These are phyloP conservation scores for Diplocarpon rosae DNA, from an alignment of 2,329 filamentous ascomycete genomes.

Conservation along the genomic window DNA sequence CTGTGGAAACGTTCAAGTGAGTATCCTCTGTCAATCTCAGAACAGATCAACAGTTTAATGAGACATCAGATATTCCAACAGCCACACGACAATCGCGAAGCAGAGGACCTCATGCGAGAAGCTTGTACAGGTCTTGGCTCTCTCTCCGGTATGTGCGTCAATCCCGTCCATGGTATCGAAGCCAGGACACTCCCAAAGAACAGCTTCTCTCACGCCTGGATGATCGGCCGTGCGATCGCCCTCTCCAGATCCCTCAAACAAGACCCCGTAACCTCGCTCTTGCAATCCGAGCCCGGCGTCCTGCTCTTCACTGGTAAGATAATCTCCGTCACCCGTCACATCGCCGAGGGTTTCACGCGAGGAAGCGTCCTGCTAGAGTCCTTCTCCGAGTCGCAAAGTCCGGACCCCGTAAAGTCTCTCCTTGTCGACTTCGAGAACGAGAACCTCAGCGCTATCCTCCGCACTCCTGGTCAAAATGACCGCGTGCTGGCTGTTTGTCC, in stretches of 20 bases:
- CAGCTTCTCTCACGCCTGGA: conserved; percentile 29
- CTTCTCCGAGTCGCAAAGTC: conserved; percentile 5
- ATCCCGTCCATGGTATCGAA: conserved; percentile 21
- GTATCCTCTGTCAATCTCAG: background rate
- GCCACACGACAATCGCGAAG: conserved; percentile 16
- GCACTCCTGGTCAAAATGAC: conserved; percentile 12
- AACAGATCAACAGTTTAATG: background rate
- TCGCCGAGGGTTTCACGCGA: conserved; percentile 23
- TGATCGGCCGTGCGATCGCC: conserved; percentile 49
- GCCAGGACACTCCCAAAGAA: conserved; percentile 23
- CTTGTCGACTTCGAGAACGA: conserved; percentile 26
- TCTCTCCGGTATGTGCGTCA: conserved; percentile 21
- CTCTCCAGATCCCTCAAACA: conserved; percentile 24
- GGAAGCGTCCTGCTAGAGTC: conserved; percentile 20
- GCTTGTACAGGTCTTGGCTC: conserved; percentile 22
- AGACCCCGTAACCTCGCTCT: conserved; percentile 20
- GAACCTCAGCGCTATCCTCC: conserved; percentile 21
- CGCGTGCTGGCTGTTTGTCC: conserved; percentile 22
- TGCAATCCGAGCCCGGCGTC: conserved; percentile 21
- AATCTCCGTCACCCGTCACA: conserved; percentile 20
- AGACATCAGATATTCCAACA: conserved; percentile 14
- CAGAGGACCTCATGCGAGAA: conserved; percentile 23
- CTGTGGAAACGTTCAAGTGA: conserved; percentile 13
- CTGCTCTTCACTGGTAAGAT: conserved; percentile 25
- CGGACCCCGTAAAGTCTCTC: conserved; percentile 5